phyloP scores from a whole-genome alignment of 2,329 filamentous ascomycete genomes.

The Myriosclerotinia scirpicola region DNA sequence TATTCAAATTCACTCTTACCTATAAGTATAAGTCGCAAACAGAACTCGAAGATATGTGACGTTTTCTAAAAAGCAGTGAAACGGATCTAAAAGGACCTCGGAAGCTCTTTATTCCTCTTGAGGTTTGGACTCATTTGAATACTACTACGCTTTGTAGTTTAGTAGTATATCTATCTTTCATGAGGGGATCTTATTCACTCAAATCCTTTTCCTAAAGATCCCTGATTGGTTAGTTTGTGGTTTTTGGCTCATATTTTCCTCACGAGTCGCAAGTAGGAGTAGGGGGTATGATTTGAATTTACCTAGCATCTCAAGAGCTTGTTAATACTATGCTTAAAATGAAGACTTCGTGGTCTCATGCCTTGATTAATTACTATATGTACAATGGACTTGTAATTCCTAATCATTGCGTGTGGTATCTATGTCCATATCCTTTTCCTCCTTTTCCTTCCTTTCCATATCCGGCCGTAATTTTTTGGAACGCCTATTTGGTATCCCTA shows the following conservation, averaged over 20 bases:
- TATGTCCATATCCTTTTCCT: slow-evolving; percentile 13
- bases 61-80: neutral
- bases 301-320: neutral
- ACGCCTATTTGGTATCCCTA: slow-evolving; percentile 10
- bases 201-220: neutral
- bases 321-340: slow-evolving; percentile 9
- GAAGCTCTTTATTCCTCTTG: neutral
- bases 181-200: neutral
- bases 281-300: slow-evolving; percentile 1
- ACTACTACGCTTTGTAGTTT: neutral
- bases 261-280: neutral
- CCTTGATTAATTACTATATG: slow-evolving; percentile 13
- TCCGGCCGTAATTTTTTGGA: neutral
- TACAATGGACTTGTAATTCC: slow-evolving; percentile 4
- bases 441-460: slow-evolving; percentile 10
- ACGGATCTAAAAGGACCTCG: neutral
- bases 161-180: neutral
- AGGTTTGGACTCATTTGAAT: neutral
- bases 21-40: slow-evolving; percentile 9
- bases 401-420: slow-evolving; percentile 15
- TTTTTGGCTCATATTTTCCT: neutral
- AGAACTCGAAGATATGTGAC: too few relatives aligned
- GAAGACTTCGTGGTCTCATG: slow-evolving; percentile 2
- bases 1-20: neutral
- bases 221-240: neutral